Percentiles rank a stretch among this genome's conserved stretches.
Evolutionary conservation across 805 yeast genomes (phyloP).

Genomic region (Trichomonascus vanleenenianus): DNA sequence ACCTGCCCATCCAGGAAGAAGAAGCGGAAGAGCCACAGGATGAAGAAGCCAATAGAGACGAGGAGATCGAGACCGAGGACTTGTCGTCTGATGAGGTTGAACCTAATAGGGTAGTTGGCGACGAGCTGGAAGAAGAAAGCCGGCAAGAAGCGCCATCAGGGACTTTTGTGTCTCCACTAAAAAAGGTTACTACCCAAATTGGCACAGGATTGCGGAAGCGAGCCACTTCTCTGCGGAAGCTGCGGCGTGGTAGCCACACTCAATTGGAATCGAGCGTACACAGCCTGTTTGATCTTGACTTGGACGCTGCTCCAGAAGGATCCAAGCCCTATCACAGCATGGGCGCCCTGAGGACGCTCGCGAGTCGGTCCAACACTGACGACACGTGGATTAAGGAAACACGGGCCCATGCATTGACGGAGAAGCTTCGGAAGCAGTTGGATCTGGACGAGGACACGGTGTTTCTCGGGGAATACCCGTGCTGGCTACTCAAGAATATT

Average conservation of each 20-base stretch:
- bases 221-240: too few species aligned
- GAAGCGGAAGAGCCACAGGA: conserved; percentile 8
- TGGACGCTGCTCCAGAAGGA: too few species aligned
- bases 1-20: conserved; percentile 7
- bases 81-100: too few species aligned
- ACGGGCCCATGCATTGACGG: conserved; percentile 17
- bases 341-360: too few species aligned
- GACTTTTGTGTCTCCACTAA: background rate
- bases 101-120: too few species aligned
- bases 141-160: background rate
- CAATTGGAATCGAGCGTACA: too few species aligned
- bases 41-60: background rate
- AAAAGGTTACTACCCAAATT: background rate
- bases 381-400: conserved; percentile 5
- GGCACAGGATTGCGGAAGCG: too few species aligned
- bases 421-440: conserved; percentile 16
- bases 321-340: too few species aligned
- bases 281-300: too few species aligned
- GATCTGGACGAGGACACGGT: conserved; percentile 17
- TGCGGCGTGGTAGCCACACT: too few species aligned
- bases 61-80: background rate
- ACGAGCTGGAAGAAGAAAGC: background rate
- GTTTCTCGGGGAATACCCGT: conserved; percentile 43
- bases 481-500: conserved; percentile 80
- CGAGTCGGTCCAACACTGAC: too few species aligned